A percentile compares a stretch with the other conserved stretches of the same genome.
Conservation (phyloP, 768 basidiomycete species). For the Daedaleopsis nitida region DNA sequence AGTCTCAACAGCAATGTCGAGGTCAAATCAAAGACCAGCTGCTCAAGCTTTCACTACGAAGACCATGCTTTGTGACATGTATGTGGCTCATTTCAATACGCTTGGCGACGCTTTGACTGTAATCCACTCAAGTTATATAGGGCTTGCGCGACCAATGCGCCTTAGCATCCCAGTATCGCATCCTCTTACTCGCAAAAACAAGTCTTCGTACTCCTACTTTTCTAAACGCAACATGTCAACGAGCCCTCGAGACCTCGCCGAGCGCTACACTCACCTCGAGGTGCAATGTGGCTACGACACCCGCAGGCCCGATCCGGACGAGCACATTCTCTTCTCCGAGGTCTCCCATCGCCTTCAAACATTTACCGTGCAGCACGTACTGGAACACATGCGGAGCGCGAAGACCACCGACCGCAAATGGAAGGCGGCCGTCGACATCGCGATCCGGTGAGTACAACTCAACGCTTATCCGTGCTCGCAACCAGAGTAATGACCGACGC, state of each 20-base stretch:
- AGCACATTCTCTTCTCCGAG: neutral
- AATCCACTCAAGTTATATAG: no score
- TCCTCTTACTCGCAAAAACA: no score
- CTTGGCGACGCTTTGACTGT: no score
- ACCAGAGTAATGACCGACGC: neutral
- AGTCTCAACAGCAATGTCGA: no score
- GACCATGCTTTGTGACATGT: no score
- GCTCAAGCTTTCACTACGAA: no score
- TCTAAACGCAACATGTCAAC: neutral
- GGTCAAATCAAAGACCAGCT: no score
- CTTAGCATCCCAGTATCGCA: no score
- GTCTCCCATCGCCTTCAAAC: neutral
- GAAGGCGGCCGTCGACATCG: neutral
- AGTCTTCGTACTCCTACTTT: no score
- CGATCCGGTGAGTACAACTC: neutral
- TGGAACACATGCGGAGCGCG: neutral
- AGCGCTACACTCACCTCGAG: neutral
- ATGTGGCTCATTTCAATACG: no score
- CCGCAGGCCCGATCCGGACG: neutral
- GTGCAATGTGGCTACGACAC: neutral
- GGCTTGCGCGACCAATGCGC: no score
- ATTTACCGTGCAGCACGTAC: neutral
- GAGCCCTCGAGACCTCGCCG: neutral
- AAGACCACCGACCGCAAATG: neutral
- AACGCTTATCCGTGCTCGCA: neutral